Percentiles rank a stretch among this genome's conserved stretches.
Conservation (phyloP, 768 basidiomycete genomes). For the Hypsizygus marmoreus region DNA sequence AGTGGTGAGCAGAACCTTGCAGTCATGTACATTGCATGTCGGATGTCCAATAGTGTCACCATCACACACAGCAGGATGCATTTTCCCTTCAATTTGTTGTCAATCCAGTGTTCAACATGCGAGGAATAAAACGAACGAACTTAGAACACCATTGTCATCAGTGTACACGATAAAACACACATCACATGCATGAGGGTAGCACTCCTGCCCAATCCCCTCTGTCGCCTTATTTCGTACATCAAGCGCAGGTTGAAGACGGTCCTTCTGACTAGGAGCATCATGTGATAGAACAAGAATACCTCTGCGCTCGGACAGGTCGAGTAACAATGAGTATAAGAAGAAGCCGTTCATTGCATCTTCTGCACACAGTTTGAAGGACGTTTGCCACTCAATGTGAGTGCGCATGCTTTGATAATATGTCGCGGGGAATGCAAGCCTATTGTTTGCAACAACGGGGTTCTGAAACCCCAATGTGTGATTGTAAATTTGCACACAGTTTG, state of each 20-base stretch:
- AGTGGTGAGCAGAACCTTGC: neutral
- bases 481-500: neutral
- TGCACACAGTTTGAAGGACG: conserved; percentile 10
- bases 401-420: neutral
- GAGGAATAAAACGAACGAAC: too few species aligned
- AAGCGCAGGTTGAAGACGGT: neutral
- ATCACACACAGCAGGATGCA: neutral
- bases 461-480: neutral
- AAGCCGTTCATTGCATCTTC: conserved; percentile 23
- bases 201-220: neutral
- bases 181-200: neutral
- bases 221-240: neutral
- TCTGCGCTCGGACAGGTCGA: conserved; percentile 18
- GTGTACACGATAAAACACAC: neutral
- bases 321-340: conserved; percentile 21
- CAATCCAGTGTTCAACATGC: neutral
- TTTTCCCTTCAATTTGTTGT: neutral
- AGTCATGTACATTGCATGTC: neutral
- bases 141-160: too few species aligned
- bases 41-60: neutral
- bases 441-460: neutral
- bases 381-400: conserved; percentile 5
- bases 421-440: neutral
- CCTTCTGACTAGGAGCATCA: neutral
- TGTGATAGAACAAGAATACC: conserved; percentile 16